Conservation (phyloP, 164 flowering plant species). For the Vitis vinifera region DNA sequence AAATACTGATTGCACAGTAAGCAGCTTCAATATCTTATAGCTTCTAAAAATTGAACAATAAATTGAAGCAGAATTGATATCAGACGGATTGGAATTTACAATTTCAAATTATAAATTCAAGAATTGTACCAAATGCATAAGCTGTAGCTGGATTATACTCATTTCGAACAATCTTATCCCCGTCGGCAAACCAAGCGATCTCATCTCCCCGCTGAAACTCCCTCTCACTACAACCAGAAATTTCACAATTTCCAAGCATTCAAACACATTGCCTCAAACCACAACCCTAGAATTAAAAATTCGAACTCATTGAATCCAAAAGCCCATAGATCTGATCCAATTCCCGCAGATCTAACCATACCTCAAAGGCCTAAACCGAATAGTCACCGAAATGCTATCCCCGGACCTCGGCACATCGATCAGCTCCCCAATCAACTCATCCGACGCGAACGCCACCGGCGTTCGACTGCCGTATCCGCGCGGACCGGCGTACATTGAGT, state of each 20-base stretch:
- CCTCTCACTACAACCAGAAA: conserved; percentile 65
- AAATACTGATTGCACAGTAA: no score
- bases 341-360: conserved; percentile 49
- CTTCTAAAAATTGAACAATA: no score
- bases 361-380: conserved; percentile 94
- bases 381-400: conserved; percentile 89
- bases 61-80: no score
- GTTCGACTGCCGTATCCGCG: conserved; percentile 27
- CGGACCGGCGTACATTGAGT: conserved; percentile 34
- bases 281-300: conserved; percentile 16
- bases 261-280: conserved; percentile 17
- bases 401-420: conserved; percentile 54
- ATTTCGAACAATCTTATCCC: conserved; percentile 83
- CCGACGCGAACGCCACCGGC: conserved; percentile 51
- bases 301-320: conserved; percentile 13
- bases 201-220: conserved; percentile 95
- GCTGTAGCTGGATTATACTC: conserved; percentile 87
- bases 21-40: no score
- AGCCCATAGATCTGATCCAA: conserved; percentile 40
- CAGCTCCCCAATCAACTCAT: conserved; percentile 55
- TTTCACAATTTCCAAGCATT: conserved; percentile 16
- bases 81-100: background rate
- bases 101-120: conserved; percentile 8
- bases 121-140: conserved; percentile 81
- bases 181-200: conserved; percentile 92